Conservation (phyloP, 495 filamentous ascomycete genomes). For the Aspergillus panamensis region DNA sequence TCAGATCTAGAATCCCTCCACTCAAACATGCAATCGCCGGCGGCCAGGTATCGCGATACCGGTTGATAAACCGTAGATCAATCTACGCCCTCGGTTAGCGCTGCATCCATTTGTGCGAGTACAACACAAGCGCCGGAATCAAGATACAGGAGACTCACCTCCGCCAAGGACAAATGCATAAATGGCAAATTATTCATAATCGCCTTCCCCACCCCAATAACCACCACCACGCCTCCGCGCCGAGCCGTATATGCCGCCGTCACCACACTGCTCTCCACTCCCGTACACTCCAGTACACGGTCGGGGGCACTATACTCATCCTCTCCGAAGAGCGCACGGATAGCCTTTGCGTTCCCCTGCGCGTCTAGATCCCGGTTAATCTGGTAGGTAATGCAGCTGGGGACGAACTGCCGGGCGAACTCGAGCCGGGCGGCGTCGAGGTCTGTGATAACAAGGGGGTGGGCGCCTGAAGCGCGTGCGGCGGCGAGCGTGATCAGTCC, state of each 20-base stretch:
- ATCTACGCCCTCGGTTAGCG: constrained; percentile 35
- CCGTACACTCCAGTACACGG: constrained; percentile 61
- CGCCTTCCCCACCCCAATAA: constrained; percentile 59
- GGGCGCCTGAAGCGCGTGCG: constrained; percentile 59
- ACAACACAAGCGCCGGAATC: not conserved
- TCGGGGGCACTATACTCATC: constrained; percentile 51
- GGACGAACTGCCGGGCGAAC: constrained; percentile 58
- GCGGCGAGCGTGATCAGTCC: constrained; percentile 62
- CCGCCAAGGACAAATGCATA: constrained; percentile 60
- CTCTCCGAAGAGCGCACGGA: constrained; percentile 47
- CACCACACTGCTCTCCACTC: constrained; percentile 56
- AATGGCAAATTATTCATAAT: constrained; percentile 63
- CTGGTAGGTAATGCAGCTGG: constrained; percentile 50
- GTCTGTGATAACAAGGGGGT: constrained; percentile 63
- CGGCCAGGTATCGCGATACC: constrained; percentile 63
- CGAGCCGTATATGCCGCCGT: constrained; percentile 55
- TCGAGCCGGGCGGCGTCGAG: constrained; percentile 51
- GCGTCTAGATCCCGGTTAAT: constrained; percentile 44
- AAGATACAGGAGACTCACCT: constrained; percentile 39
- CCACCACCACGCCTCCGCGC: constrained; percentile 57
- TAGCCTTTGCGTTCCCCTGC: constrained; percentile 49
- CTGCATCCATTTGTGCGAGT: not conserved
- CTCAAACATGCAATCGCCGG: constrained; percentile 45
- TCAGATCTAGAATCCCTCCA: constrained; percentile 55
- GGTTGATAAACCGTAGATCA: constrained; percentile 59